Conservation (phyloP, 2,329 filamentous ascomycete species). For the Thielaviopsis euricoi region DNA sequence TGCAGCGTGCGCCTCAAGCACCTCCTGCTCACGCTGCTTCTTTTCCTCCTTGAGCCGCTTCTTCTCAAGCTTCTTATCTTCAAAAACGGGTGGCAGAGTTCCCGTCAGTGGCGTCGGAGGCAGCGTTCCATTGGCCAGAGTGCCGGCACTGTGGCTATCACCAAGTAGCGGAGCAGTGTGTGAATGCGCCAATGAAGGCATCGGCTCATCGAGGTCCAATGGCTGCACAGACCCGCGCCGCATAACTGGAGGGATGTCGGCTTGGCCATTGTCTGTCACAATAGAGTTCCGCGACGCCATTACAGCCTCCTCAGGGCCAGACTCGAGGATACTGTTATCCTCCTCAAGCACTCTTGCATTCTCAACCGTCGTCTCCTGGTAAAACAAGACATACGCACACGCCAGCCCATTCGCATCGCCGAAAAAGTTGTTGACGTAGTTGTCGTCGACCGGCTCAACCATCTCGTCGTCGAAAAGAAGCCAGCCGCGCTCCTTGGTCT, state of each 20-base stretch:
- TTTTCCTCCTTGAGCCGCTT: constrained; percentile 12
- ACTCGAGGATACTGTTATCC: constrained; percentile 1
- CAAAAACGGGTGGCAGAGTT: constrained; percentile 2
- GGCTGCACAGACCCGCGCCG: constrained; percentile 2
- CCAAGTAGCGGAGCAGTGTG: constrained; percentile 38
- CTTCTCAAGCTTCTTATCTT: constrained; percentile 29
- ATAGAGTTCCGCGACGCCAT: not conserved
- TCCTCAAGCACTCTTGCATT: constrained; percentile 24
- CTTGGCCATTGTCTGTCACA: constrained; percentile 1
- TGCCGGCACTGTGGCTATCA: not conserved
- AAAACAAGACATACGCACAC: constrained; percentile 93
- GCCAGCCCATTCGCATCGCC: constrained; percentile 82
- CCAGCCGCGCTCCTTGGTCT: constrained; percentile 92
- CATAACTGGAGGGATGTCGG: constrained; percentile 17
- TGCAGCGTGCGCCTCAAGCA: constrained; percentile 34
- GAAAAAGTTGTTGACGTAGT: constrained; percentile 93
- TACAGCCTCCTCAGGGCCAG: not conserved
- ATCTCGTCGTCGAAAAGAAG: constrained; percentile 95
- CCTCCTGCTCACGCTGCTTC: constrained; percentile 31
- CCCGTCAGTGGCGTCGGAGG: not conserved
- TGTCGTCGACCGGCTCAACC: constrained; percentile 94
- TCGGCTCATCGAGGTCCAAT: constrained; percentile 23
- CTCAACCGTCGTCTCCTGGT: constrained; percentile 71
- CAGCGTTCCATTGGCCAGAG: not conserved
- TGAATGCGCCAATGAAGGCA: constrained; percentile 47